Evolutionary conservation across 257 asterid genomes (phyloP).

Genomic region (Mentha longifolia): DNA sequence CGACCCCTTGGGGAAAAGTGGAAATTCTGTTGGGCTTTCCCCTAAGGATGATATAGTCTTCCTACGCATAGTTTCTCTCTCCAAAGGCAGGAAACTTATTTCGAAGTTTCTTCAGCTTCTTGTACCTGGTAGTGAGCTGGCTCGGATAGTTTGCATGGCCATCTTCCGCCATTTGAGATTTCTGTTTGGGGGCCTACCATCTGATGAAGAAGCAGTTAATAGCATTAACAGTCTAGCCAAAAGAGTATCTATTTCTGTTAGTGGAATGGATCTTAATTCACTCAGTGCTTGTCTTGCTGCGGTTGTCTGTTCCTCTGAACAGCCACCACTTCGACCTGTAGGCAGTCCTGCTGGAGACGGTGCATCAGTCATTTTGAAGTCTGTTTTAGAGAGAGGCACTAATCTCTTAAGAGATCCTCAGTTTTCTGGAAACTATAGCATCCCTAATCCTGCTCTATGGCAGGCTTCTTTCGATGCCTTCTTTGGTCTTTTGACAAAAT

Average conservation of each 20-base stretch:
- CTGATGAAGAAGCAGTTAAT: constrained; percentile 61
- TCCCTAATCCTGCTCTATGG: constrained; percentile 83
- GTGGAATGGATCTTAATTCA: constrained; percentile 86
- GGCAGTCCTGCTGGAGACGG: constrained; percentile 90
- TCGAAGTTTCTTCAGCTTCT: constrained; percentile 81
- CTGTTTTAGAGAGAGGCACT: constrained; percentile 83
- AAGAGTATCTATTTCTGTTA: constrained; percentile 56
- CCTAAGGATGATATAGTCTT: constrained; percentile 83
- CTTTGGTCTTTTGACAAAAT: constrained; percentile 80
- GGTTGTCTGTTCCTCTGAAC: constrained; percentile 85
- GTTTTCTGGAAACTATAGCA: constrained; percentile 50
- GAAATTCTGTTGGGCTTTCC: constrained; percentile 60
- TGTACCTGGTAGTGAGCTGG: constrained; percentile 77
- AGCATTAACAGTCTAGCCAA: constrained; percentile 59
- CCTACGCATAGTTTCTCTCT: constrained; percentile 66
- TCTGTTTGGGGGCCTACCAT: constrained; percentile 80
- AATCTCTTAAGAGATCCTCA: constrained; percentile 59
- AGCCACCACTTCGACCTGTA: constrained; percentile 91
- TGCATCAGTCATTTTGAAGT: constrained; percentile 72
- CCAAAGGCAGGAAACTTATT: constrained; percentile 82
- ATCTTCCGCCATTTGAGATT: constrained; percentile 89
- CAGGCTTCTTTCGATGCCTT: constrained; percentile 95
- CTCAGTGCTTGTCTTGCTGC: constrained; percentile 96
- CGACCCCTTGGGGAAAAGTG: constrained; percentile 79
- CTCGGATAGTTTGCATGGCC: constrained; percentile 90